Base-by-base conservation (phyloP, 2,329 filamentous ascomycete species). In the Rhexocercosporidium sp. region DNA sequence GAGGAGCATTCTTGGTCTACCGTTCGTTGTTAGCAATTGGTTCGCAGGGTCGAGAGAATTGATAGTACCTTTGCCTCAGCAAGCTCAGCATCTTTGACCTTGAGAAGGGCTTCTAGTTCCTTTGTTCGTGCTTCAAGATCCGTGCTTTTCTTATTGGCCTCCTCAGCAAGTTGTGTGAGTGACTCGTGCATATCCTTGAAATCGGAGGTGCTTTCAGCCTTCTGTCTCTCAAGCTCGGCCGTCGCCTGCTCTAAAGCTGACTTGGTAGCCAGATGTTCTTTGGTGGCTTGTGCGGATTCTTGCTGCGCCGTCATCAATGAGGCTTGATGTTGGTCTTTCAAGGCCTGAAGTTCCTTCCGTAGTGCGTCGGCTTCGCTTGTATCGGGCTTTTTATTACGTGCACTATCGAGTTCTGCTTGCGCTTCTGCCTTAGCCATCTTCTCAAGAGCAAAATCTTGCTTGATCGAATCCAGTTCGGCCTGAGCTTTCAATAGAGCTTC, bases 61-160 rank as follows among this genome's bases (percentile, higher is more conserved):
- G 0, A 71, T 9, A 47, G 62, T 70, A 89, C 87, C 81, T 85
- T 85, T 65, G 83, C 86, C 77, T 90, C 88, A 18, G 83, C 85
- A 74, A 90, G 80, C 78, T 90, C 87, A 47, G 87, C 87, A 49
- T 90, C 86, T 80, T 86, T 88, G 62, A 90, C 85, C 62, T 77
- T 77, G 37, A 78, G 74, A 8, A 73, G 69, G 7, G 76, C 75
- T 62, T 77, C 72, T n/a, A 71, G 62, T 64, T 76, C 81, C 79
- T 84, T 86, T 59, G 81, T 64, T 62, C 77, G 74, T 59, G 78
- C 78, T 62, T 81, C 78, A 67, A 79, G 74, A 68, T 81, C 79
- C n/a, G 71, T 64, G 41, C 66, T 70, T 49, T 75, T 76, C 62
- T 75, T 75, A 51, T 74, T 73, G 61, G 85, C 84, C 73, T 89